Percentiles rank a stretch among this genome's conserved stretches.
These are phyloP conservation scores for Lentinula lateritia DNA, from an alignment of 768 basidiomycete species.

Conservation along the genomic window DNA sequence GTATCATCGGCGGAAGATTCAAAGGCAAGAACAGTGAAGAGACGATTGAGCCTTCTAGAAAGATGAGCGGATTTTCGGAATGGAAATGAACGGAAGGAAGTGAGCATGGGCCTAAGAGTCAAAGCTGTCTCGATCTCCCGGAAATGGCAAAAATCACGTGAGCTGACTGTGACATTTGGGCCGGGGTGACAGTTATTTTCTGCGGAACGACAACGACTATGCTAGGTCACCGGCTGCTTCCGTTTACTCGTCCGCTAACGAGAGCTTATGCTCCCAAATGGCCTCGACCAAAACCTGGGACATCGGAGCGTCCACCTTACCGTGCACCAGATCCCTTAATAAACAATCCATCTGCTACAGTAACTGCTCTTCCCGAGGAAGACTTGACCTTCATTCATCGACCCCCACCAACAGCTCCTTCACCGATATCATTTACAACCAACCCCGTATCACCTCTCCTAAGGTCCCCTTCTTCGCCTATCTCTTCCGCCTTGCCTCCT, in stretches of 20 bases:
- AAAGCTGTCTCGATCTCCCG: not conserved
- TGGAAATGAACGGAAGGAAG: not conserved
- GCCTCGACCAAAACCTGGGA: constrained; percentile 45
- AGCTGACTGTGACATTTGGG: not conserved
- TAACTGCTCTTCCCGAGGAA: constrained; percentile 44
- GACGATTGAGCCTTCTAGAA: not conserved
- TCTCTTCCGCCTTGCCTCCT: constrained; percentile 37
- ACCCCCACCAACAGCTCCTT: constrained; percentile 73
- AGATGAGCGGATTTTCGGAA: not conserved
- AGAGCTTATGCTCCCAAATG: constrained; percentile 41
- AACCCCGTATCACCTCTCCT: constrained; percentile 71
- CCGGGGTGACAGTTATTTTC: not conserved
- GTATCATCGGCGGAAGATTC: constrained; percentile 85
- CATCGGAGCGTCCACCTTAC: constrained; percentile 49
- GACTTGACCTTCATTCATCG: constrained; percentile 78
- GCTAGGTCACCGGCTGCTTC: not conserved
- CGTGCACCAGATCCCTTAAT: constrained; percentile 54
- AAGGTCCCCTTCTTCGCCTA: constrained; percentile 26
- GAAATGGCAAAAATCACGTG: not conserved
- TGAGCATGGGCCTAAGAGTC: not conserved
- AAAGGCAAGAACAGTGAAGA: constrained; percentile 5
- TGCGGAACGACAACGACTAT: not conserved
- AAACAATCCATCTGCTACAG: constrained; percentile 45
- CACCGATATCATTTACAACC: constrained; percentile 66
- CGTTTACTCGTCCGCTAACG: constrained; percentile 23